phyloP scores from a whole-genome alignment of 2,329 filamentous ascomycete species.

The Rhynchosporium secalis region DNA sequence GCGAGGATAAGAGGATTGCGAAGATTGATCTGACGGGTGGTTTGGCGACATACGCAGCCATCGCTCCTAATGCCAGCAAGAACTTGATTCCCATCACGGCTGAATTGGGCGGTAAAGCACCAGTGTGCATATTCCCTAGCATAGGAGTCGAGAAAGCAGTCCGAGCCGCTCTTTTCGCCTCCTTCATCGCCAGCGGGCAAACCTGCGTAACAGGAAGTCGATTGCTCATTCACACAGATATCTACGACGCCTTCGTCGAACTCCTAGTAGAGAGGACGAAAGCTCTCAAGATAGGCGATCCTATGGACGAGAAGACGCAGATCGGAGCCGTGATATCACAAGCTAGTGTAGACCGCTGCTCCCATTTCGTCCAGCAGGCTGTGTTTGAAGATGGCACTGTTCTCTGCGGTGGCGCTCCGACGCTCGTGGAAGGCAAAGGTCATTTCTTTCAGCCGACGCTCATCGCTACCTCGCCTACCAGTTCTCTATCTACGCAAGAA shows the following conservation, averaged over 20 bases:
- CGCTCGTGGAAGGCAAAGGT: constrained; percentile 49
- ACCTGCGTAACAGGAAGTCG: constrained; percentile 57
- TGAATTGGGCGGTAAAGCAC: constrained; percentile 69
- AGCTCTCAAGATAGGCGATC: constrained; percentile 51
- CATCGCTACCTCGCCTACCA: constrained; percentile 75
- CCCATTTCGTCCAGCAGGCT: constrained; percentile 39
- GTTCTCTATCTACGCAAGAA: constrained; percentile 82
- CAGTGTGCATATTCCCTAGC: constrained; percentile 62
- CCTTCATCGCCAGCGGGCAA: constrained; percentile 55
- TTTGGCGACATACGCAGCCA: constrained; percentile 62
- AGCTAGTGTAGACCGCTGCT: constrained; percentile 56
- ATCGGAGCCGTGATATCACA: constrained; percentile 63
- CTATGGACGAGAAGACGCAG: constrained; percentile 59
- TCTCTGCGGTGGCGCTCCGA: constrained; percentile 50
- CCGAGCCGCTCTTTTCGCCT: constrained; percentile 48
- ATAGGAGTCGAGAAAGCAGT: constrained; percentile 63
- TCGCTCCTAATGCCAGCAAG: constrained; percentile 59
- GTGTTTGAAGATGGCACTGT: constrained; percentile 42
- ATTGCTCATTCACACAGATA: constrained; percentile 50
- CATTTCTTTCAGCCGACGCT: constrained; percentile 92
- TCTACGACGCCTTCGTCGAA: constrained; percentile 40
- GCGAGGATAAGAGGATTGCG: constrained; percentile 57
- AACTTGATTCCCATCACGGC: constrained; percentile 67
- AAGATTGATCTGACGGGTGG: constrained; percentile 71
- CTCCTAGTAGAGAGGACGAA: constrained; percentile 44